Evolutionary conservation across 2,329 filamentous ascomycete genomes (phyloP).

Genomic region (Cladosporium sp.): DNA sequence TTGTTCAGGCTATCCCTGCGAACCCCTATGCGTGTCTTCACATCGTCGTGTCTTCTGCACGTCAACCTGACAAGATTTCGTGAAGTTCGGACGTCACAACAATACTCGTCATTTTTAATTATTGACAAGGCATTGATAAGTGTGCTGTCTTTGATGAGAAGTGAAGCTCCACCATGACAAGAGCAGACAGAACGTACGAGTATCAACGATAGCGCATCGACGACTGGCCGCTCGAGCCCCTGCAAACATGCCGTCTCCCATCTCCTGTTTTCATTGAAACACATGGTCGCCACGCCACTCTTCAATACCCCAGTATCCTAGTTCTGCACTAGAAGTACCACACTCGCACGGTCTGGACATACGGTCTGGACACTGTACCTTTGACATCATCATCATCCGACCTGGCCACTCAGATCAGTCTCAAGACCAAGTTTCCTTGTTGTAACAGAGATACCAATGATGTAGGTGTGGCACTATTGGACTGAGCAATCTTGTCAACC

Average conservation of each 20-base stretch:
- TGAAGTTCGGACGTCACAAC: neutral
- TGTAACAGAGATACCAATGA: neutral
- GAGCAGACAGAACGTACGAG: neutral
- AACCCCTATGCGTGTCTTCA: neutral
- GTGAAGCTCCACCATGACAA: neutral
- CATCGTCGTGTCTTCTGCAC: neutral
- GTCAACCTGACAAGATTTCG: neutral
- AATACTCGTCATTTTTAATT: neutral
- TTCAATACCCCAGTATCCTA: neutral
- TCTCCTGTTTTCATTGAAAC: neutral
- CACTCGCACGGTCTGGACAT: neutral
- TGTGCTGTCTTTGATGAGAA: neutral
- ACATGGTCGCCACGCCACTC: neutral
- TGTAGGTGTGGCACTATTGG: neutral
- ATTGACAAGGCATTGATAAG: neutral
- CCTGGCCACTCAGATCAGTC: conserved; percentile 4
- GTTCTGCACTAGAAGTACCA: neutral
- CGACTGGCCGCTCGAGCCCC: neutral
- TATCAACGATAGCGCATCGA: neutral
- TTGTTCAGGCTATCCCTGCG: neutral
- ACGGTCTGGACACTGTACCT: neutral
- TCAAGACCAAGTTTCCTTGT: conserved; percentile 1
- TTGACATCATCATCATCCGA: conserved; percentile 12
- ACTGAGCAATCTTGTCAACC: neutral
- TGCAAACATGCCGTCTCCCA: neutral